These are phyloP conservation scores for Metroxylon sagu DNA, from an alignment of 176 grass and related monocot genomes.

Conservation along the genomic window DNA sequence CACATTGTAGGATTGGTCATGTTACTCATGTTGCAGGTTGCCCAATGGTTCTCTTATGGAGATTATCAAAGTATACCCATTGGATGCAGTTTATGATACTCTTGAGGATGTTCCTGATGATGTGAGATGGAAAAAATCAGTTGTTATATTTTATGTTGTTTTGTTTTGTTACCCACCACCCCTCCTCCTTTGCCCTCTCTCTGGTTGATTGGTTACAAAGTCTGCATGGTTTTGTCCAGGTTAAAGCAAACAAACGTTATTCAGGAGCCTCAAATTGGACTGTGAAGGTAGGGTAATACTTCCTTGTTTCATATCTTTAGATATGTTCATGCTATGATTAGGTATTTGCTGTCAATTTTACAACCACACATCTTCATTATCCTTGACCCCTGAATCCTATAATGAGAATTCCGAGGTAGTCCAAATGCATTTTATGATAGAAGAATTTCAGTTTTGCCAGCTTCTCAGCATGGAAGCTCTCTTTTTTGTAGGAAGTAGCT, in stretches of 20 bases:
- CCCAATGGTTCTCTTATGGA: constrained; percentile 94
- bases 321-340: too few species aligned
- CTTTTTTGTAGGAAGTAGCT: constrained; percentile 67
- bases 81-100: constrained; percentile 87
- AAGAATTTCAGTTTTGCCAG: constrained; percentile 1
- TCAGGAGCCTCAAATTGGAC: constrained; percentile 94
- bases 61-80: constrained; percentile 80
- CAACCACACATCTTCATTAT: too few species aligned
- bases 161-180: too few species aligned
- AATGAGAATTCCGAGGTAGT: too few species aligned
- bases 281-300: constrained; percentile 43
- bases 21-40: constrained; percentile 34
- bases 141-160: too few species aligned
- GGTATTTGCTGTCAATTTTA: too few species aligned
- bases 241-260: constrained; percentile 89
- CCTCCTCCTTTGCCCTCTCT: background rate
- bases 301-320: background rate
- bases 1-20: background rate
- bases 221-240: constrained; percentile 18
- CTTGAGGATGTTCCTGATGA: constrained; percentile 92
- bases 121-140: constrained; percentile 22
- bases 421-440: too few species aligned
- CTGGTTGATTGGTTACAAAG: background rate
- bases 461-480: background rate
- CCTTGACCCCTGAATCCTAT: too few species aligned